Conservation (phyloP, 2,329 filamentous ascomycete genomes). For the Pseudohalonectria lignicola region DNA sequence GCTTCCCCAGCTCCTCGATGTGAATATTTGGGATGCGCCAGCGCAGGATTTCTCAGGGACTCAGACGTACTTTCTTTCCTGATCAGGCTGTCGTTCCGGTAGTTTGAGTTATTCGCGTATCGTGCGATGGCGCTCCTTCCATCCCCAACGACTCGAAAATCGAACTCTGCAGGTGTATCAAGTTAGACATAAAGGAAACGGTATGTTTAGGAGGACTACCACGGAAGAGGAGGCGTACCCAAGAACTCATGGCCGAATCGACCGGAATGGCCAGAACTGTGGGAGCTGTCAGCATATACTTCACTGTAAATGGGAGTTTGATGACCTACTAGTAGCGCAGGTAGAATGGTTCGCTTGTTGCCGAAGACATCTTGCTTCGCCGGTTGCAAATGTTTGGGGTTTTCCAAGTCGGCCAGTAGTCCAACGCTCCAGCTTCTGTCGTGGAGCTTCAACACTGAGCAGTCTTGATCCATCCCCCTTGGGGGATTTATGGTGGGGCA, state of each 20-base stretch:
- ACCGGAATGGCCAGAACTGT: conserved; percentile 90
- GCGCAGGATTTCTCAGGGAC: no score
- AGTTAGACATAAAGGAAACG: conserved; percentile 7
- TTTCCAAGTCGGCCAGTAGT: no score
- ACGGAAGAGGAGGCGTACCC: conserved; percentile 59
- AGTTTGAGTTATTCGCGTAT: conserved; percentile 99
- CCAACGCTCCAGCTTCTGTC: no score
- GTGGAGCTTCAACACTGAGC: no score
- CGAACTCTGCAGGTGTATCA: conserved; percentile 60
- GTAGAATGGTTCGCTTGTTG: conserved; percentile 75
- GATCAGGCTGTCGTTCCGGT: conserved; percentile 95
- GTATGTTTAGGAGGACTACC: no score
- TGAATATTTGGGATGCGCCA: no score
- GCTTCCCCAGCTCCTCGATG: no score
- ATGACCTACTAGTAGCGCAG: conserved; percentile 84
- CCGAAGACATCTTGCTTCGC: conserved; percentile 48
- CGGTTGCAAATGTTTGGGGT: no score
- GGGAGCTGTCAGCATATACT: conserved; percentile 8
- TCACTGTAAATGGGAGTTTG: background rate
- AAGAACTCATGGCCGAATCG: conserved; percentile 97
- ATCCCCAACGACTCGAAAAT: conserved; percentile 86
- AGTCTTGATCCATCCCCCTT: no score
- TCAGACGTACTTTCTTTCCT: conserved; percentile 85
- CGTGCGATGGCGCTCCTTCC: conserved; percentile 86
- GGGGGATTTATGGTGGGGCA: background rate